Evolutionary conservation across 257 asterid species (phyloP), one percentile per base, ranked within the genome.

Genomic region (Rehmannia glutinosa): DNA sequence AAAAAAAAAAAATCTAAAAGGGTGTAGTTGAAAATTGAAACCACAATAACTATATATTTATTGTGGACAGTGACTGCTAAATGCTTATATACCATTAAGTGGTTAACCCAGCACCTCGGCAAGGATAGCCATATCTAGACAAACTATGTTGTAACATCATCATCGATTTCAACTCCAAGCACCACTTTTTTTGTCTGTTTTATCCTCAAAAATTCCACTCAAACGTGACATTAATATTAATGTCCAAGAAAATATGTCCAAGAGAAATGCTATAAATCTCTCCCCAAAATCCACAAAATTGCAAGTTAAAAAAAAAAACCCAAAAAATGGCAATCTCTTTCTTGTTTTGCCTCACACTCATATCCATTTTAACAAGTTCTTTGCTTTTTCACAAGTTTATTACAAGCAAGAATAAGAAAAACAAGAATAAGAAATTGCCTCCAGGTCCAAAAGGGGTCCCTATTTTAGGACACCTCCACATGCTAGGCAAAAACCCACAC

Each of bases 371-470:
- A 25, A 45, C 73, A 6, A 9, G 39, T 30, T 19, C 27, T 1
- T 50, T 53, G 45, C 46, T 76, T 27, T n/a, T n/a, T n/a, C 57
- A 51, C 23, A 16, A 8, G 20, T 19, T 62, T n/a, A n/a, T n/a
- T n/a, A n/a, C n/a, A n/a, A n/a, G n/a, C n/a, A 4, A 1, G 33
- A n/a, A 51, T 30, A 6, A 52, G 27, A 59, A 23, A 27, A 73
- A 72, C 8, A 69, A 50, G 35, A 72, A 50, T 7, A 67, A 66
- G 67, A 69, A 10, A 35, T 42, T 81, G 50, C 87, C 89, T 23
- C 87, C 89, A 15, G 57, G 89, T 11, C 89, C 89, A 17, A 77
- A 32, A 73, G 78, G 83, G 38, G n/a, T 83, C 47, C 92, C 89
- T 0, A 33, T 86, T 15, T 33, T 86, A 7, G 92, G 87, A 27